Evolutionary conservation across 148 eudicot genomes (phyloP).

Genomic region (Rhododendron ferrugineum): DNA sequence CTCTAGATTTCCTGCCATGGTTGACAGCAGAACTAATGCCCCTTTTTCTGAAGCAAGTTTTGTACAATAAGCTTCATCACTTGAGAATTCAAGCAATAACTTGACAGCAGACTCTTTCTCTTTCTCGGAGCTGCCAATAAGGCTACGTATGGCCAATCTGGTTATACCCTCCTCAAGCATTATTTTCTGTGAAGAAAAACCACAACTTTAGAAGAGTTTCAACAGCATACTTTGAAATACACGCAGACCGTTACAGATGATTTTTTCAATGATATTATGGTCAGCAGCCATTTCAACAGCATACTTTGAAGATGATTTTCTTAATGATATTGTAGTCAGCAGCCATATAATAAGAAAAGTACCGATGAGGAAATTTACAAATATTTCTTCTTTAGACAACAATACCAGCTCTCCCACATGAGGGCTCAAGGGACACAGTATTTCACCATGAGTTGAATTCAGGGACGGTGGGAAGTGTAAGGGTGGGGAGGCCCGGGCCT

Average conservation of each 20-base stretch:
- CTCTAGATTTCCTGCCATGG: constrained; percentile 57
- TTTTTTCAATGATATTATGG: neutral
- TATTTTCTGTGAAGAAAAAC: constrained; percentile 23
- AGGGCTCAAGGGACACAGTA: neutral
- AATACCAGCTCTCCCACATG: neutral
- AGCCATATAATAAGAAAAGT: neutral
- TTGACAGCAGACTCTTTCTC: constrained; percentile 56
- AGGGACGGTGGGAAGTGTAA: no score
- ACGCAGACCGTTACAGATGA: neutral
- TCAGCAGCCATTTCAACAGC: neutral
- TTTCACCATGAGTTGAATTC: no score
- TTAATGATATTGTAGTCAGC: neutral
- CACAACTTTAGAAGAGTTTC: constrained; percentile 1
- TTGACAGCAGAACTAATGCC: constrained; percentile 58
- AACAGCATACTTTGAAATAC: neutral
- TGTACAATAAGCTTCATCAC: constrained; percentile 39
- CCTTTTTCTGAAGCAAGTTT: constrained; percentile 70
- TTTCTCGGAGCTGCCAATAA: constrained; percentile 48
- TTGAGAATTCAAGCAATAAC: constrained; percentile 50
- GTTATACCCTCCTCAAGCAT: constrained; percentile 58
- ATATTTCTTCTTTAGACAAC: neutral
- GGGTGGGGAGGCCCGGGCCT: no score
- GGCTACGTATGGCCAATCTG: constrained; percentile 52
- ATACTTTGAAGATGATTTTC: neutral
- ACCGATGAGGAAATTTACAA: neutral